phyloP scores from a whole-genome alignment of 208 protist genomes.

The Leishmania major region DNA sequence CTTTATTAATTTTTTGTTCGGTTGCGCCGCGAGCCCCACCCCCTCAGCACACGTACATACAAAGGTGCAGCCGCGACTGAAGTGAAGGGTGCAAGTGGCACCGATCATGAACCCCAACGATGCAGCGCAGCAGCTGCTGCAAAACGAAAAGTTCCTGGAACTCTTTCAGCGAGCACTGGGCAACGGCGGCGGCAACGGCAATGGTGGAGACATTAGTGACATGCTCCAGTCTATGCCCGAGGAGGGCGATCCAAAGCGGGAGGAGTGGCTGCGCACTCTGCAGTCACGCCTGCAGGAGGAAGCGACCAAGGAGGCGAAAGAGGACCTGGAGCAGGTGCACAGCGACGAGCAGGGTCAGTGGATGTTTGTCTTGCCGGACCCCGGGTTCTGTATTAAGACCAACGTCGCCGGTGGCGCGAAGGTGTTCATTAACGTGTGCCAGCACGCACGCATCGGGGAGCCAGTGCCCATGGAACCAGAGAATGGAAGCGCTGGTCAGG shows the following conservation, averaged over 20 bases:
- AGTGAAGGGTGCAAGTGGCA: background rate
- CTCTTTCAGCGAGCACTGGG: slow-evolving; percentile 70
- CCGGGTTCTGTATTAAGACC: slow-evolving; percentile 90
- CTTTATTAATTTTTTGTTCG: background rate
- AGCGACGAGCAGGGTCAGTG: slow-evolving; percentile 89
- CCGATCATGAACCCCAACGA: slow-evolving; percentile 30
- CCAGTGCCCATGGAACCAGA: slow-evolving; percentile 74
- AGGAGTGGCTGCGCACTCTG: slow-evolving; percentile 75
- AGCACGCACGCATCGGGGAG: slow-evolving; percentile 85
- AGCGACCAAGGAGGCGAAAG: slow-evolving; percentile 52
- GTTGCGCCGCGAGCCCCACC: background rate
- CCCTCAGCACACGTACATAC: background rate
- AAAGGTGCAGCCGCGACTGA: background rate
- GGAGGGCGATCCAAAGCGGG: slow-evolving; percentile 68
- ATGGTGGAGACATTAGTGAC: slow-evolving; percentile 5
- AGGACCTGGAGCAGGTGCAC: slow-evolving; percentile 82
- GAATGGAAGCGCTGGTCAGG: slow-evolving; percentile 15
- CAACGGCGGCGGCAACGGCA: slow-evolving; percentile 25
- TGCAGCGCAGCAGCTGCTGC: slow-evolving; percentile 59
- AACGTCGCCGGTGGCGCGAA: slow-evolving; percentile 60
- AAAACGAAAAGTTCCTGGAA: slow-evolving; percentile 84
- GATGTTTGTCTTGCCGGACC: slow-evolving; percentile 84
- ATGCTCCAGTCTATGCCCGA: slow-evolving; percentile 70
- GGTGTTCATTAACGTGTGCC: slow-evolving; percentile 92
- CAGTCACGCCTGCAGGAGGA: slow-evolving; percentile 74